Base-by-base conservation (phyloP, 2,329 filamentous ascomycete genomes). In the Intubia oerlemansii region DNA sequence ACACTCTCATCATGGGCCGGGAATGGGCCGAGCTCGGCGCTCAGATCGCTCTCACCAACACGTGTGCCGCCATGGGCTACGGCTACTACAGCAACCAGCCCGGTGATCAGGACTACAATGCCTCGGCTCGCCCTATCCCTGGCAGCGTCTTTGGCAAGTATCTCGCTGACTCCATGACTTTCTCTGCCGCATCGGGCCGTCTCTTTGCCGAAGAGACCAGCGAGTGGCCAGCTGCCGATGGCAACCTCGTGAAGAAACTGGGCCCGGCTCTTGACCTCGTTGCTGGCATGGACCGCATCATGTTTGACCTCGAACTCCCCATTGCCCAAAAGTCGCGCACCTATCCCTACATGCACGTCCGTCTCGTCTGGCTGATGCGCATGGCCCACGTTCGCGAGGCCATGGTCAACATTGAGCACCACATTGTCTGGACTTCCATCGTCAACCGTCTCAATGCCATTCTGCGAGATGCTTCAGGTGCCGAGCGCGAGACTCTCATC, bases 261-360 rank as follows among this genome's bases (percentile, higher is more conserved):
- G 12, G n/a, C 4, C 31, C 26, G 0, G 18, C 31, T 1, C 29
- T 21, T 16, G 1, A 9, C 1, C 16, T 72, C 20, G 48, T 51
- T 2, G 47, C 51, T 19, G 42, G 49, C 3, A 63, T 56, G 0
- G 54, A 61, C 22, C 38, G 46, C 4, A 43, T 64, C 2, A 53
- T 63, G 1, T 51, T 8, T 21, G 8, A 8, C 19, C 8, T 71
- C 7, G 44, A 47, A 3, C 54, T 67, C 0, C 53, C 22, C 3
- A 13, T 58, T 17, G 60, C 58, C 0, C 68, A 8, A 10, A 29
- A 23, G 14, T 8, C 19, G 19, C 19, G 75, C 25, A 49, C 55
- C 3, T 68, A 70, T 2, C 59, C 70, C 0, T 75, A 66, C 40
- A 40, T 75, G 0, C 71, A 79, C 37, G 57, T 66, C 0, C 57